These are phyloP conservation scores for Zostera marina DNA, from an alignment of 116 monocot genomes.

Conservation along the genomic window DNA sequence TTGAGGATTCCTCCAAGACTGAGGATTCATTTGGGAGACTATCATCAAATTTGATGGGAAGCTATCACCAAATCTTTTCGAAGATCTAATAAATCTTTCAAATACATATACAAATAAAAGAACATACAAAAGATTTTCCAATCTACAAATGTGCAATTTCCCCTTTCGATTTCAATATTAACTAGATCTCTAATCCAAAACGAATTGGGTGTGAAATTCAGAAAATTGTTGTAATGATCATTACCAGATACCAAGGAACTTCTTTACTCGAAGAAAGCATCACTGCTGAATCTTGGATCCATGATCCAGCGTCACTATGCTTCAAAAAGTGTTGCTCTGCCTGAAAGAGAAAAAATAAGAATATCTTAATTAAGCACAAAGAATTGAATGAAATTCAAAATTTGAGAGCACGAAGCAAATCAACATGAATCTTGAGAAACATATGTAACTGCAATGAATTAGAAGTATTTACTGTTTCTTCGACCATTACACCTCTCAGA, in stretches of 20 bases:
- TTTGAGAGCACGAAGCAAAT: neutral
- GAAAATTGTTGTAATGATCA: neutral
- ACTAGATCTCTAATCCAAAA: too few species aligned
- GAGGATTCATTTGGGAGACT: too few species aligned
- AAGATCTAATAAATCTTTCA: neutral
- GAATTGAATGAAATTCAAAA: neutral
- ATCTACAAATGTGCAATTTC: neutral
- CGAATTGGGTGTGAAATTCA: too few species aligned
- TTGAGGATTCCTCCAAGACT: too few species aligned
- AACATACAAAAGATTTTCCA: neutral
- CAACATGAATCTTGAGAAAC: neutral
- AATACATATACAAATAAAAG: neutral
- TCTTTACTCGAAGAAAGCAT: constrained; percentile 81
- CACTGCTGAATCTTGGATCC: constrained; percentile 93
- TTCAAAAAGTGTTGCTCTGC: constrained; percentile 90
- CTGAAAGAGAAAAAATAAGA: constrained; percentile 20
- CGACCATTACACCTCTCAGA: constrained; percentile 86
- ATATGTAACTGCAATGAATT: neutral
- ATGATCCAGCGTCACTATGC: constrained; percentile 95
- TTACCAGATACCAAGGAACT: constrained; percentile 94
- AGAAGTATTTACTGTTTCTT: constrained; percentile 51
- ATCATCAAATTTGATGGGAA: too few species aligned
- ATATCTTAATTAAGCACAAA: neutral
- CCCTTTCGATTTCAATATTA: too few species aligned
- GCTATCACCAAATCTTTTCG: too few species aligned